phyloP scores from a whole-genome alignment of 1,139 yeast species.

The Tardiomyces blankii region DNA sequence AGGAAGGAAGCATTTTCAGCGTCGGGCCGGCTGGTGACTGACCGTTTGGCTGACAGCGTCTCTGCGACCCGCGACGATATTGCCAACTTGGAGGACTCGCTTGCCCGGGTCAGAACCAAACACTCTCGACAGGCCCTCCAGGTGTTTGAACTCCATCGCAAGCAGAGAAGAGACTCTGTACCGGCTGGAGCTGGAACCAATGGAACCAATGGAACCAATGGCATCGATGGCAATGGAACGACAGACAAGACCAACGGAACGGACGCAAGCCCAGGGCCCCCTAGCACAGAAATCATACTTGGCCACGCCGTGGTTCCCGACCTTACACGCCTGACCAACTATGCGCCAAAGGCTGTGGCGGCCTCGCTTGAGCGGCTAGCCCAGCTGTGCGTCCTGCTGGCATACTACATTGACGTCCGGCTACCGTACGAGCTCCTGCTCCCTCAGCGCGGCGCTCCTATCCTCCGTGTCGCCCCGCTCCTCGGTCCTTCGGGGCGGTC shows the following conservation, averaged over 20 bases:
- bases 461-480: conserved; percentile 8
- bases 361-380: conserved; percentile 25
- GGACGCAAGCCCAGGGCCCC: not conserved
- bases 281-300: not conserved
- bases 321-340: conserved; percentile 19
- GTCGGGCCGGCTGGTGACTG: not conserved
- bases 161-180: not conserved
- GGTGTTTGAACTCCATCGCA: not conserved
- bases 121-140: not conserved
- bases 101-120: not conserved
- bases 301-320: conserved; percentile 18
- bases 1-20: not conserved
- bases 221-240: no score
- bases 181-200: no score
- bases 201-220: not conserved
- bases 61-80: not conserved
- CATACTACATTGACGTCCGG: conserved; percentile 23
- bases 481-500: conserved; percentile 9
- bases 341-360: conserved; percentile 19
- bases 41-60: not conserved
- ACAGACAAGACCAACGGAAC: no score
- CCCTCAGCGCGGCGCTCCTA: conserved; percentile 18
- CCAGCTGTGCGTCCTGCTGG: conserved; percentile 19
- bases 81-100: not conserved
- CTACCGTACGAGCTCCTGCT: conserved; percentile 23